phyloP scores from a whole-genome alignment of 805 yeast species.

The Ogataea glucozyma region DNA sequence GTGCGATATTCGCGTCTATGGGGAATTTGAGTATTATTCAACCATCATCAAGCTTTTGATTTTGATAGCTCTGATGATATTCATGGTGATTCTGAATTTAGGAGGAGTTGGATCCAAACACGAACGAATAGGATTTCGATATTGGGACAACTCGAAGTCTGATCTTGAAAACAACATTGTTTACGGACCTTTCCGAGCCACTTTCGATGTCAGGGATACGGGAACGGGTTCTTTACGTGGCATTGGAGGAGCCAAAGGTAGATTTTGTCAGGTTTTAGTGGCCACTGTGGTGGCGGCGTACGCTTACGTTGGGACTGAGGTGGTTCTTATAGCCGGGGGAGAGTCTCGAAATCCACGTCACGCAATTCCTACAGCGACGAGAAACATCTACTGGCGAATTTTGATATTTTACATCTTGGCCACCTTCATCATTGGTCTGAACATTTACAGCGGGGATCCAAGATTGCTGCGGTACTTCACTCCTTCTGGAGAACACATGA shows the following conservation, averaged over 20 bases:
- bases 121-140: slow-evolving; percentile 60
- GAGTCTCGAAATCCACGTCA: slow-evolving; percentile 81
- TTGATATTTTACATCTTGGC: slow-evolving; percentile 64
- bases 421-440: slow-evolving; percentile 67
- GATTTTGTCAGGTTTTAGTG: slow-evolving; percentile 58
- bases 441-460: slow-evolving; percentile 78
- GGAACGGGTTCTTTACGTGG: slow-evolving; percentile 58
- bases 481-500: slow-evolving; percentile 25
- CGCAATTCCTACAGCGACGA: slow-evolving; percentile 76
- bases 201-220: slow-evolving; percentile 63
- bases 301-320: slow-evolving; percentile 81
- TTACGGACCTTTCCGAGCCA: slow-evolving; percentile 74
- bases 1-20: slow-evolving; percentile 69
- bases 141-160: slow-evolving; percentile 61
- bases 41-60: slow-evolving; percentile 58
- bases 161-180: slow-evolving; percentile 47
- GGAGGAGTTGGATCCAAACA: slow-evolving; percentile 53
- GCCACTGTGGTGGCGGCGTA: slow-evolving; percentile 68
- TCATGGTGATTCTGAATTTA: slow-evolving; percentile 63
- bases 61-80: slow-evolving; percentile 54
- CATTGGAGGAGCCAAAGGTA: slow-evolving; percentile 59
- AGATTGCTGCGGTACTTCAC: slow-evolving; percentile 58
- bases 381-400: slow-evolving; percentile 71
- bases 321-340: slow-evolving; percentile 81
- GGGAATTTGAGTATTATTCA: slow-evolving; percentile 68